phyloP scores from a whole-genome alignment of 176 grass and related monocot species.

The Eragrostis nindensis region DNA sequence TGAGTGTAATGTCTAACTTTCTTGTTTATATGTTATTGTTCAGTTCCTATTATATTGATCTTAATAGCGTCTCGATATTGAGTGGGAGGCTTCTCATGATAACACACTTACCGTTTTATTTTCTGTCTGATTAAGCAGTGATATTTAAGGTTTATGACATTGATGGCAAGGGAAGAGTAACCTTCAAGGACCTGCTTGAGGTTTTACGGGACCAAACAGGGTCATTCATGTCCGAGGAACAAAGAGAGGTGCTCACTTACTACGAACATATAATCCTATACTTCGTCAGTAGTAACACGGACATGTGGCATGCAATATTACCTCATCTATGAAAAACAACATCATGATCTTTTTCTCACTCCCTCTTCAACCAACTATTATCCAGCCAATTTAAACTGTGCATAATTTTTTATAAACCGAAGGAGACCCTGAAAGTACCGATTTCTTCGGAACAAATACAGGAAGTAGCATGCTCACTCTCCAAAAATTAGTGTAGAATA shows the following conservation, averaged over 20 bases:
- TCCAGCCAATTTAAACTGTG: neutral
- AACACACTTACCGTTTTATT: slow-evolving; percentile 12
- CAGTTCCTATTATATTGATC: neutral
- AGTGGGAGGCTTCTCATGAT: slow-evolving; percentile 1
- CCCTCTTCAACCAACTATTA: neutral
- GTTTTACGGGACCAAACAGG: slow-evolving; percentile 60
- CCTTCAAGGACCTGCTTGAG: slow-evolving; percentile 69
- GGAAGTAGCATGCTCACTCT: neutral
- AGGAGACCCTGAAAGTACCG: neutral
- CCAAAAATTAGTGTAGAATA: neutral
- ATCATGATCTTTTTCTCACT: neutral
- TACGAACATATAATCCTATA: neutral
- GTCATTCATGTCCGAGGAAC: slow-evolving; percentile 69
- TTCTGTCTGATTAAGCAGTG: slow-evolving; percentile 48
- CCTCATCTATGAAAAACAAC: neutral
- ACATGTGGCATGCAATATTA: neutral
- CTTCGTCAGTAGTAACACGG: neutral
- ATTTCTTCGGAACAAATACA: neutral
- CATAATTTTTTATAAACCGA: neutral
- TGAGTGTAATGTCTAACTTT: slow-evolving; percentile 46
- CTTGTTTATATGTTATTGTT: slow-evolving; percentile 15
- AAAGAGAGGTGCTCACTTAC: slow-evolving; percentile 65
- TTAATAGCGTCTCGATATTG: neutral
- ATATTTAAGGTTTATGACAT: slow-evolving; percentile 85
- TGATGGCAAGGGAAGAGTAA: slow-evolving; percentile 79